Conservation (phyloP, 768 basidiomycete species). For the Lactifluus hygrophoroides region DNA sequence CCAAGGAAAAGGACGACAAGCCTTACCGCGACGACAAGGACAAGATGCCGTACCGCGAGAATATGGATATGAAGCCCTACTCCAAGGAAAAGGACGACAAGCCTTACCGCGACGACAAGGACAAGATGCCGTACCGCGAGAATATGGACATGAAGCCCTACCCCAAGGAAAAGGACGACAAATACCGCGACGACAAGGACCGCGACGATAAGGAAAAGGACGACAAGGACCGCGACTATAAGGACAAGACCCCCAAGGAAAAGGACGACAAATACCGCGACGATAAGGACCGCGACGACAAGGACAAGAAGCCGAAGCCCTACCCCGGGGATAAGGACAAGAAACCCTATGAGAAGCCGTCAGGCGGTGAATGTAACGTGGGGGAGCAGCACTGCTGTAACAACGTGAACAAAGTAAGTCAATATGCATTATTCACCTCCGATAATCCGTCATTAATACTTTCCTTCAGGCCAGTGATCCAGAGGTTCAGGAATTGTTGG, state of each 20-base stretch:
- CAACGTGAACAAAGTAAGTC: neutral
- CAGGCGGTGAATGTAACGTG: neutral
- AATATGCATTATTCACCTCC: neutral
- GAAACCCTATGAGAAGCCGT: too few relatives aligned
- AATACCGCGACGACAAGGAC: too few relatives aligned
- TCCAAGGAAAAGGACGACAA: too few relatives aligned
- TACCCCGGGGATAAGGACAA: too few relatives aligned
- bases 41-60: neutral
- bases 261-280: neutral
- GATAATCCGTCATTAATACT: neutral
- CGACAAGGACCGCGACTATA: too few relatives aligned
- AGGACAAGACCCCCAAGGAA: too few relatives aligned
- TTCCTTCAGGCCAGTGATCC: neutral
- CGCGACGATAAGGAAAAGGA: too few relatives aligned
- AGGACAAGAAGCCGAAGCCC: neutral
- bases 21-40: neutral
- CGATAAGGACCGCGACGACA: neutral
- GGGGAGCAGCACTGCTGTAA: slow-evolving; percentile 1
- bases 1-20: too few relatives aligned
- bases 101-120: neutral
- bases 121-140: neutral
- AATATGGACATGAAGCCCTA: too few relatives aligned
- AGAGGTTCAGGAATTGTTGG: neutral
- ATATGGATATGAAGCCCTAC: neutral
- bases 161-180: too few relatives aligned